Conservation (phyloP, 2,329 filamentous ascomycete genomes). For the Colletotrichum higginsianum region DNA sequence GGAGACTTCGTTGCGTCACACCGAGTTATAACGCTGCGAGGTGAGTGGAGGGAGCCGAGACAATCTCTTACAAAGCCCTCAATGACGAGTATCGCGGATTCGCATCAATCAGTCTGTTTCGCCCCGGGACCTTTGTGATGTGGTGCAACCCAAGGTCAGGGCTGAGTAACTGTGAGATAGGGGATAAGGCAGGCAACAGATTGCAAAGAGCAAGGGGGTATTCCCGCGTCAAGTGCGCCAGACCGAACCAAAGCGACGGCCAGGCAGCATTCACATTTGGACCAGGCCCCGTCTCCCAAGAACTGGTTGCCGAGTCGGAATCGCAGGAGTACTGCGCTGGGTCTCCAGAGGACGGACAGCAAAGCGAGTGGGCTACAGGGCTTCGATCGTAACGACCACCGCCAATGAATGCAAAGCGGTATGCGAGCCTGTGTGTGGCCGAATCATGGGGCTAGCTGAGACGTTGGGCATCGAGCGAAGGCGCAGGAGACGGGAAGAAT, state of each 20-base stretch:
- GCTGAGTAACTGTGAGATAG: neutral
- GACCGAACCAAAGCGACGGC: neutral
- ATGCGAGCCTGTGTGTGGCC: conserved; percentile 20
- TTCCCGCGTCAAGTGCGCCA: conserved; percentile 20
- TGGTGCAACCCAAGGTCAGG: neutral
- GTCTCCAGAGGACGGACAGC: conserved; percentile 28
- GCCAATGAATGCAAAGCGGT: conserved; percentile 24
- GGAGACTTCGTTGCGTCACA: conserved; percentile 16
- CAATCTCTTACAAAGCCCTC: conserved; percentile 15
- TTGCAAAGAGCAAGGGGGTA: conserved; percentile 7
- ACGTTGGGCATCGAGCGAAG: conserved; percentile 34
- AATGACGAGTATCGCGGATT: neutral
- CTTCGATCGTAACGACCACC: conserved; percentile 4
- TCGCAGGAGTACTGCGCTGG: conserved; percentile 14
- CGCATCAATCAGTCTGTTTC: neutral
- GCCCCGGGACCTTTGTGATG: neutral
- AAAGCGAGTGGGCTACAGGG: conserved; percentile 30
- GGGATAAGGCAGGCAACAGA: neutral
- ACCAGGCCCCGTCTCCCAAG: conserved; percentile 20
- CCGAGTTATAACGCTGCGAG: conserved; percentile 7
- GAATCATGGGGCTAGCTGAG: conserved; percentile 23
- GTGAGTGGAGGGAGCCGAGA: neutral
- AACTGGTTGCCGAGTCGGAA: conserved; percentile 26
- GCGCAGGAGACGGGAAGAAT: conserved; percentile 29
- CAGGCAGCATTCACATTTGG: conserved; percentile 7